Base-by-base conservation (phyloP, 2,329 filamentous ascomycete genomes). In the Monosporascus sp. region DNA sequence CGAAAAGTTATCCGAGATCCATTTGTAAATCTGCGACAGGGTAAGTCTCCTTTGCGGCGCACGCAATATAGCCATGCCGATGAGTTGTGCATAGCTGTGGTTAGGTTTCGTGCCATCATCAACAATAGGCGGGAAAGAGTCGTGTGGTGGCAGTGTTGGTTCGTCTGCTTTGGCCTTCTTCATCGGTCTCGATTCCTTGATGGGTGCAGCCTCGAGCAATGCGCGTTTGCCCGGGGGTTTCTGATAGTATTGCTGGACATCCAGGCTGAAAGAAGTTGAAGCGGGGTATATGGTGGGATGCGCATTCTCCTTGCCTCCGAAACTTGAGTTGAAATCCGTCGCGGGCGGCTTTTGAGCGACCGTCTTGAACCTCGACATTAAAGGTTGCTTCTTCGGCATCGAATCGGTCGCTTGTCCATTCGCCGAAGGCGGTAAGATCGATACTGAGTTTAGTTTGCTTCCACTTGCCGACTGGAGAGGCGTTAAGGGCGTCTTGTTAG, bases 1-100 rank as follows among this genome's bases (percentile, higher is more conserved):
- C 5, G 83, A 86, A 69, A 89, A 97, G 19, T 87, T 92, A 68
- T 95, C 90, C n/a, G 91, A 95, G 64, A 99, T 97, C 93, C 94
- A 99, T 68, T 96, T 96, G 80, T 97, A 99, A 62, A 99, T 99
- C 70, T 97, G 91, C 26, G 91, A 86, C 19, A 99, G 80, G 1
- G 94, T 97, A 57, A 97, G 78, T 50, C 89, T 87, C 55, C 91
- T 86, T 56, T 87, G 85, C 14, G 89, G 87, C 5, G 94, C 90
- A 57, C 92, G 86, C 22, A 97, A 78, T 63, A 99, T 97, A 50
- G 94, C 91, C 92, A 97, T 97, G 67, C 90, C 94, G 60, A 97
- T 97, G 62, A 99, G 80, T 62, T 88, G 89, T 20, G 94, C 93
- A 69, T 99, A 99, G 74, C 92, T 97, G 72, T 93, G 91, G 5